Conservation (phyloP, 2,329 filamentous ascomycete genomes). For the Samsoniella hepiali region DNA sequence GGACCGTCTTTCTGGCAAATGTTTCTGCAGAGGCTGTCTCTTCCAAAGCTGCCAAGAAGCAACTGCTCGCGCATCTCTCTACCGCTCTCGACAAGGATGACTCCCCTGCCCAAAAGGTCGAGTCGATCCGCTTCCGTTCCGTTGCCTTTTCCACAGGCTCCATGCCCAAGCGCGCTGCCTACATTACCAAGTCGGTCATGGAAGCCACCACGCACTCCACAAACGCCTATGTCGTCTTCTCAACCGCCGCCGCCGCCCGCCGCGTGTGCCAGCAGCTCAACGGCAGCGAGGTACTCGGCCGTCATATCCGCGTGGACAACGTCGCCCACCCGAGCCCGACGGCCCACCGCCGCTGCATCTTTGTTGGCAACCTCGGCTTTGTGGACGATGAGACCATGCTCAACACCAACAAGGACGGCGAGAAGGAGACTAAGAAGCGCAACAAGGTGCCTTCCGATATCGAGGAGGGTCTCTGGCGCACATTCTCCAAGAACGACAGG, state of each 20-base stretch:
- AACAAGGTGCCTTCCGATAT: constrained; percentile 76
- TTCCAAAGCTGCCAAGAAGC: constrained; percentile 76
- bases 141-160: constrained; percentile 74
- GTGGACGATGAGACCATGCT: constrained; percentile 84
- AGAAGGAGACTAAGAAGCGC: constrained; percentile 68
- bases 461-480: constrained; percentile 88
- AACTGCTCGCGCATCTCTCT: constrained; percentile 71
- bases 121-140: constrained; percentile 92
- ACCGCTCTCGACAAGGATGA: constrained; percentile 62
- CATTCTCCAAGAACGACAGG: constrained; percentile 70
- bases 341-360: constrained; percentile 87
- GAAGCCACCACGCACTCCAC: constrained; percentile 86
- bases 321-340: constrained; percentile 81
- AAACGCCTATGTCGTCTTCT: constrained; percentile 92
- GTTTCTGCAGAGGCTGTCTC: constrained; percentile 80
- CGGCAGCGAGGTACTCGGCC: constrained; percentile 75
- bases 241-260: constrained; percentile 68
- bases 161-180: constrained; percentile 91
- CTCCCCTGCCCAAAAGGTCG: constrained; percentile 65
- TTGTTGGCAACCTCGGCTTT: constrained; percentile 94
- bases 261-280: constrained; percentile 76
- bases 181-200: constrained; percentile 86
- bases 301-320: constrained; percentile 86
- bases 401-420: constrained; percentile 61
- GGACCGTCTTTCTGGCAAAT: constrained; percentile 91